A percentile compares a stretch with the other conserved stretches of the same genome.
These are phyloP conservation scores for Calcarisporium arbuscula DNA, from an alignment of 2,329 filamentous ascomycete species.

Conservation along the genomic window DNA sequence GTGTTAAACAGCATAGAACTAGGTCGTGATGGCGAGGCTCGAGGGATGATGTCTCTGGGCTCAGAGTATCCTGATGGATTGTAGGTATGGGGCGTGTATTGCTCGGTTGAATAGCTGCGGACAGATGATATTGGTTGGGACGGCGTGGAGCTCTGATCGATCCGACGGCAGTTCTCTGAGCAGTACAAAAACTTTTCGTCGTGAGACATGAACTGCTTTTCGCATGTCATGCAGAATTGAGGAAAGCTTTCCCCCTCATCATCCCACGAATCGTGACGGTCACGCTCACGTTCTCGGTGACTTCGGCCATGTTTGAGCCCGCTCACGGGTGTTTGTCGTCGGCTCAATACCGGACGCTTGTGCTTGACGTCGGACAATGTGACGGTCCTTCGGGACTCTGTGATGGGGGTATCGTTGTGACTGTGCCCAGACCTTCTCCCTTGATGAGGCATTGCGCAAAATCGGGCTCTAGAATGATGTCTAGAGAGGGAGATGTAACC, in stretches of 20 bases:
- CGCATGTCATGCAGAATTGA: slow-evolving; percentile 61
- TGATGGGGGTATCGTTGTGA: slow-evolving; percentile 45
- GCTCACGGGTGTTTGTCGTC: slow-evolving; percentile 33
- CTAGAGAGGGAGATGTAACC: too few relatives aligned
- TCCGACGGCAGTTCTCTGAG: slow-evolving; percentile 54
- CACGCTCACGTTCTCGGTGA: slow-evolving; percentile 44
- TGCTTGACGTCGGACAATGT: slow-evolving; percentile 39
- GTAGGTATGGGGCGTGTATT: slow-evolving; percentile 20
- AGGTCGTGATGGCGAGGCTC: slow-evolving; percentile 56
- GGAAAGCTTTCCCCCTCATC: slow-evolving; percentile 59
- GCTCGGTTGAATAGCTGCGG: too few relatives aligned
- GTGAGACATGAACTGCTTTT: slow-evolving; percentile 57
- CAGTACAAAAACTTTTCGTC: slow-evolving; percentile 56
- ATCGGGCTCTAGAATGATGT: background rate
- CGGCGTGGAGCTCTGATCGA: slow-evolving; percentile 38
- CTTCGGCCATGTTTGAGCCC: slow-evolving; percentile 45
- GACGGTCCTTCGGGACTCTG: slow-evolving; percentile 48
- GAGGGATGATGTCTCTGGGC: slow-evolving; percentile 56
- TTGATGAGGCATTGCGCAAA: slow-evolving; percentile 45
- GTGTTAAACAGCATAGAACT: slow-evolving; percentile 45
- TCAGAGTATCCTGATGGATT: slow-evolving; percentile 44
- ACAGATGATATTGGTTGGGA: slow-evolving; percentile 20
- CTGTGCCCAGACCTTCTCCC: slow-evolving; percentile 51
- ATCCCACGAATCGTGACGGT: slow-evolving; percentile 46
- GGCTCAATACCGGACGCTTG: slow-evolving; percentile 40